Conservation (phyloP, 2,329 filamentous ascomycete genomes). For the Plenodomus tracheiphilus region DNA sequence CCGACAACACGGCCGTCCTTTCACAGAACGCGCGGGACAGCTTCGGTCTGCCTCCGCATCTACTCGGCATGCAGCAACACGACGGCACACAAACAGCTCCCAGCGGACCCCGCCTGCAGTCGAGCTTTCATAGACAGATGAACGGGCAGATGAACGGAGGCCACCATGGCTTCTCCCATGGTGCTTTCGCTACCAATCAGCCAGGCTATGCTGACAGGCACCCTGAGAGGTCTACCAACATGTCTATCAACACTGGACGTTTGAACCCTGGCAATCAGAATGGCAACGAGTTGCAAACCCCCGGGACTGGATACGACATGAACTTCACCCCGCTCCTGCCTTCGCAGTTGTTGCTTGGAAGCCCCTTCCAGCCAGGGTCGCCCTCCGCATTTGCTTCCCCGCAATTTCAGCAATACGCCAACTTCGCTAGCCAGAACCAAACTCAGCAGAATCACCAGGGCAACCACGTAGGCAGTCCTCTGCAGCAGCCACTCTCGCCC, state of each 20-base stretch:
- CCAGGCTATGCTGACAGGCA: slow-evolving; percentile 84
- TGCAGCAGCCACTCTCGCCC: slow-evolving; percentile 72
- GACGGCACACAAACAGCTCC: slow-evolving; percentile 65
- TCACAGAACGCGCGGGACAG: slow-evolving; percentile 79
- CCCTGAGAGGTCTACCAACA: slow-evolving; percentile 81
- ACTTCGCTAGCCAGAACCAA: slow-evolving; percentile 63
- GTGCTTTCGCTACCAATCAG: slow-evolving; percentile 84
- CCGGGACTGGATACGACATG: slow-evolving; percentile 92
- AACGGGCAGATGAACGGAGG: slow-evolving; percentile 61
- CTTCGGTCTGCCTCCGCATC: slow-evolving; percentile 79
- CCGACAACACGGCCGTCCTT: slow-evolving; percentile 78
- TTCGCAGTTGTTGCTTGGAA: slow-evolving; percentile 90
- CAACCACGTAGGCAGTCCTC: slow-evolving; percentile 71
- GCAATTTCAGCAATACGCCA: slow-evolving; percentile 84
- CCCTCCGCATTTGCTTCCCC: slow-evolving; percentile 87
- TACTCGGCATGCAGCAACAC: slow-evolving; percentile 90
- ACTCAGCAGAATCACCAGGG: slow-evolving; percentile 63
- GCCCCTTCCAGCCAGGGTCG: slow-evolving; percentile 94
- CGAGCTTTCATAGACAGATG: slow-evolving; percentile 74
- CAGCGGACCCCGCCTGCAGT: slow-evolving; percentile 57
- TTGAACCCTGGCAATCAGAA: slow-evolving; percentile 60
- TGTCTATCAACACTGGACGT: slow-evolving; percentile 82
- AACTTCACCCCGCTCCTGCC: slow-evolving; percentile 96
- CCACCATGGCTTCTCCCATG: slow-evolving; percentile 89
- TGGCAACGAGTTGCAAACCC: slow-evolving; percentile 76